Evolutionary conservation across 2,329 filamentous ascomycete genomes (phyloP).

Genomic region (Xylaria sp.): DNA sequence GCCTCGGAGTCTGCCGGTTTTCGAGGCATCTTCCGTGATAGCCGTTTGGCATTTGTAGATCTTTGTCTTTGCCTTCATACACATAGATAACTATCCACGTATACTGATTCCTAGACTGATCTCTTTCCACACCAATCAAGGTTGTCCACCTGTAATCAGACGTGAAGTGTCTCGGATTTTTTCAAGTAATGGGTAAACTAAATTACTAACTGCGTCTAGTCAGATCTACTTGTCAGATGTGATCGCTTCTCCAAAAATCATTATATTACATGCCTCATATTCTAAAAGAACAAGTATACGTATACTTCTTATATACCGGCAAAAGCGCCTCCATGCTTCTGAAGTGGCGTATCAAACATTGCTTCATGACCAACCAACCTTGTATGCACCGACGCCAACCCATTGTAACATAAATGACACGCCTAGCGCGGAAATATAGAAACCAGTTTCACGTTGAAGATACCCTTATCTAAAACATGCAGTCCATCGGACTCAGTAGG

Average conservation of each 20-base stretch:
- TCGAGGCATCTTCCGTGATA: not conserved
- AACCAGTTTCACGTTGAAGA: not conserved
- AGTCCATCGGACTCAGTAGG: conserved; percentile 51
- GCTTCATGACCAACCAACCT: conserved; percentile 21
- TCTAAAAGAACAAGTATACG: not conserved
- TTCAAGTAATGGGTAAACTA: not conserved
- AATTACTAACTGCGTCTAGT: not conserved
- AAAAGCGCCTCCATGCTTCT: not conserved
- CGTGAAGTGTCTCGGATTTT: not conserved
- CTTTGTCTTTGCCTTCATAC: not conserved
- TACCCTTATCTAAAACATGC: not conserved
- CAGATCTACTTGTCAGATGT: not conserved
- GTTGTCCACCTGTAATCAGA: not conserved
- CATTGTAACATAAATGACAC: conserved; percentile 2
- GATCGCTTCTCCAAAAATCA: not conserved
- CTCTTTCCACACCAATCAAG: not conserved
- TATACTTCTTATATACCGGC: not conserved
- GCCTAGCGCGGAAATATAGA: not conserved
- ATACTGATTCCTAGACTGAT: not conserved
- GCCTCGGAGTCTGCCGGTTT: not conserved
- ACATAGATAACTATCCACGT: not conserved
- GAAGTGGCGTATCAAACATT: conserved; percentile 8
- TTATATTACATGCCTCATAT: conserved; percentile 6
- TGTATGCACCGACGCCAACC: conserved; percentile 26
- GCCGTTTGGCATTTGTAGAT: not conserved